These are phyloP conservation scores for Ascodesmis nigricans DNA, from an alignment of 495 filamentous ascomycete genomes.

Conservation along the genomic window DNA sequence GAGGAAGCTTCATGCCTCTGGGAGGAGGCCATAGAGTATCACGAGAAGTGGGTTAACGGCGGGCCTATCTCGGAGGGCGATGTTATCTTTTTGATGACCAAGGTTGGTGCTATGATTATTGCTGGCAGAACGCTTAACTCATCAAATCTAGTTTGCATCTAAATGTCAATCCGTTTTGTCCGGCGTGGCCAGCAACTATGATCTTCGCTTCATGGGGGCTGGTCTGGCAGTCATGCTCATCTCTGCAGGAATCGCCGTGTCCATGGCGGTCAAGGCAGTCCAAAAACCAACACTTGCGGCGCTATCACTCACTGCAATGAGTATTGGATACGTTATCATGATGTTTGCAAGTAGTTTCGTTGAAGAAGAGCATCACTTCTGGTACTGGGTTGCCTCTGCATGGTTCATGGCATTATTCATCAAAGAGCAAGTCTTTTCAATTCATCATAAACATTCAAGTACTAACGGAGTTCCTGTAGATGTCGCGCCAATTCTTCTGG, in stretches of 20 bases:
- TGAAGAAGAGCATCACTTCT: conserved; percentile 95
- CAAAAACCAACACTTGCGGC: conserved; percentile 12
- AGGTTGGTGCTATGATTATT: too few species aligned
- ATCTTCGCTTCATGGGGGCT: conserved; percentile 35
- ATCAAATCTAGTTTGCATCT: conserved; percentile 12
- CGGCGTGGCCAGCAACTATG: conserved; percentile 68
- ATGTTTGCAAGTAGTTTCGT: conserved; percentile 98
- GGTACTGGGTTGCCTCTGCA: conserved; percentile 71
- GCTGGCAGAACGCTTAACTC: too few species aligned
- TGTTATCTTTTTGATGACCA: too few species aligned
- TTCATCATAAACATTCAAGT: neutral
- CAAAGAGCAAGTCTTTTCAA: conserved; percentile 24
- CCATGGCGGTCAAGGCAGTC: conserved; percentile 8
- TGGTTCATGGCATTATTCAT: conserved; percentile 50
- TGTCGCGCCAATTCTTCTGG: neutral
- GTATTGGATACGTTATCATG: conserved; percentile 49
- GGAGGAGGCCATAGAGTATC: conserved; percentile 4
- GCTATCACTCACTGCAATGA: conserved; percentile 23
- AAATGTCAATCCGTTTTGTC: conserved; percentile 19
- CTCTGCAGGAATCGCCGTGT: conserved; percentile 24
- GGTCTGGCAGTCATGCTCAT: conserved; percentile 31
- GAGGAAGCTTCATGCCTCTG: conserved; percentile 37
- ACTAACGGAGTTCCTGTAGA: neutral
- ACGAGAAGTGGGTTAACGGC: neutral
- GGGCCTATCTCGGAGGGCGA: neutral